Evolutionary conservation across 768 basidiomycete species (phyloP), one percentile per base, ranked within the genome.

Genomic region (Asterophora lycoperdoides): DNA sequence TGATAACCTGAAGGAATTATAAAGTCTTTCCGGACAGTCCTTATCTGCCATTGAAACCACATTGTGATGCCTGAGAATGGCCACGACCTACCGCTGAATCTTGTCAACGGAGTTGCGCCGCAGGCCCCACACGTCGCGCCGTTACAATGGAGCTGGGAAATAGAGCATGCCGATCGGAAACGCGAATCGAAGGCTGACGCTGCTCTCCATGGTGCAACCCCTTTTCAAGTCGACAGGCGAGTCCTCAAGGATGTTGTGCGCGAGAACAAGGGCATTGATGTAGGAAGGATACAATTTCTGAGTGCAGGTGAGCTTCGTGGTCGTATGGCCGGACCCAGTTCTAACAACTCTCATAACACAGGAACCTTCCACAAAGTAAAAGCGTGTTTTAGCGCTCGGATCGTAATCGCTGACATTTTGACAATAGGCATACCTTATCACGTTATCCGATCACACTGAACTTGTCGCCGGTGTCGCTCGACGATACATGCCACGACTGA

Each of bases 301-400:
- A 88, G 81, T 59, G 80, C 86, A 52, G 88, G 88, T 81, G 60
- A 56, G 84, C 69, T 46, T 41, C 38, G 18, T 40, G 42, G 29
- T 42, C 36, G 46, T 53, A 53, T 61, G 49, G 49, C 54, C 26
- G 51, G 50, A 42, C 39, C 36, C 34, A 53, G 33, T 52, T 39
- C 59, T 35, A 19, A 51, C 20, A 17, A 26, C 29, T n/a, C 8
- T 40, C 34, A n/a, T 7, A 46, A 17, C 15, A 17, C 44, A 87
- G 89, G 89, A 19, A 91, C 89, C 1, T 92, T 92, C 68, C 89
- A 92, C 65, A 92, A 92, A 71, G 88, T 68, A 65, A 57, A 51
- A 36, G 29, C 41, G 9, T 30, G 10, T 13, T 4, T 41, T 28
- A 6, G 23, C 18, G 1, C 17, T 32, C 13, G 23, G 17, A 26